Evolutionary conservation across 371 early-diverging fungal species (phyloP).

Genomic region (Rhizopus stolonifer): DNA sequence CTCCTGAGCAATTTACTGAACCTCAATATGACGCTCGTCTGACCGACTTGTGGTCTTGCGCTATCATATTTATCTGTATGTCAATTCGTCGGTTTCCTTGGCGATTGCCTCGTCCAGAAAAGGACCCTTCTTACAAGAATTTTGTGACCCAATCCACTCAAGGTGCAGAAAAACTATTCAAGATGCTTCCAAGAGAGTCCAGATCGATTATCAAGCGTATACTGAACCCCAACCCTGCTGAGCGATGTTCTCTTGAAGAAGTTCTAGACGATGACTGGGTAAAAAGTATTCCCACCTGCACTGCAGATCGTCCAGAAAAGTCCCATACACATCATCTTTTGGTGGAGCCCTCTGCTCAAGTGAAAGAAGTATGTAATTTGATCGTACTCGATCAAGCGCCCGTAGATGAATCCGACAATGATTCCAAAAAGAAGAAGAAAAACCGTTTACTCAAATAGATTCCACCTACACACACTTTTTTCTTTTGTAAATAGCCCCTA

Average conservation of each 20-base stretch:
- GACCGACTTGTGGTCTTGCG: conserved; percentile 76
- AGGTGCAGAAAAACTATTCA: conserved; percentile 33
- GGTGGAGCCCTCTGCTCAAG: conserved; percentile 30
- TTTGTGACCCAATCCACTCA: conserved; percentile 20
- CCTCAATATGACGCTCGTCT: conserved; percentile 61
- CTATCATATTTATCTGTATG: conserved; percentile 77
- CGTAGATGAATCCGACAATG: background rate
- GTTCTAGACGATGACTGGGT: conserved; percentile 61
- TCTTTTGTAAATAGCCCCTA: background rate
- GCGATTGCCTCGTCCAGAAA: conserved; percentile 58
- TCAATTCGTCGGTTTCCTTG: conserved; percentile 75
- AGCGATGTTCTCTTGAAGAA: conserved; percentile 47
- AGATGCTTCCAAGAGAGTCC: conserved; percentile 48
- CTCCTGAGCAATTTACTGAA: conserved; percentile 78
- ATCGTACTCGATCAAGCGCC: conserved; percentile 20
- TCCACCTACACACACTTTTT: background rate
- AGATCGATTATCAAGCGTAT: conserved; percentile 46
- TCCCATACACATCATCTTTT: conserved; percentile 47
- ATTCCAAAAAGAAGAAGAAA: conserved; percentile 5
- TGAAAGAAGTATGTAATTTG: conserved; percentile 26
- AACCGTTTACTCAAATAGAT: conserved; percentile 3
- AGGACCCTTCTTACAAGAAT: conserved; percentile 46
- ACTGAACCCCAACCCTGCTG: conserved; percentile 50
- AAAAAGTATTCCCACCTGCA: conserved; percentile 52
- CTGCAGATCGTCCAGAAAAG: conserved; percentile 24